Conservation (phyloP, 2,329 filamentous ascomycete species). For the Paracorniculantispora psalliotae region DNA sequence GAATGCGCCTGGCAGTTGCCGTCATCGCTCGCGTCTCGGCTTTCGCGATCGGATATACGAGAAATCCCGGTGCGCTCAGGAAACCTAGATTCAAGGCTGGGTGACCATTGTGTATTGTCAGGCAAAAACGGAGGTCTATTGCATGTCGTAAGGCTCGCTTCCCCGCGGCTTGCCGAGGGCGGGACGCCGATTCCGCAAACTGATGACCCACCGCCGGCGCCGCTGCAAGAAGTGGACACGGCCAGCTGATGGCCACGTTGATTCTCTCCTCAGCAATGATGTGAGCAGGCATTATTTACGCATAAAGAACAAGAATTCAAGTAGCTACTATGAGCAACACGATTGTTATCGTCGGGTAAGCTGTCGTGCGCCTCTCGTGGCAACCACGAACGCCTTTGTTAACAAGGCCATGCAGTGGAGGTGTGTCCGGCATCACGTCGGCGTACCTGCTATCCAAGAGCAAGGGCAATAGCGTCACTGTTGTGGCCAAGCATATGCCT, state of each 20-base stretch:
- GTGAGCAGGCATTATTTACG: background rate
- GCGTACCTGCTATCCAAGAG: conserved; percentile 44
- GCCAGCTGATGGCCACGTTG: background rate
- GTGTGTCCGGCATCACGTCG: conserved; percentile 48
- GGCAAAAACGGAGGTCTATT: no score
- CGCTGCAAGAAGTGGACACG: background rate
- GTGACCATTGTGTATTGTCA: no score
- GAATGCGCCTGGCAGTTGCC: no score
- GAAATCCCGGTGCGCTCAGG: no score
- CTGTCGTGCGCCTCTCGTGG: background rate
- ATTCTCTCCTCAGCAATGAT: background rate
- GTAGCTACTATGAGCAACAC: conserved; percentile 27
- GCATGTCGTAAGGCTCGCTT: no score
- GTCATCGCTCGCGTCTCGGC: no score
- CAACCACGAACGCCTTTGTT: background rate
- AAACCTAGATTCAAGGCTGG: no score
- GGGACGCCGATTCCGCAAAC: conserved; percentile 9
- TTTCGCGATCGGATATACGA: no score
- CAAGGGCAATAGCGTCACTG: conserved; percentile 50
- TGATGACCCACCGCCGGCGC: background rate
- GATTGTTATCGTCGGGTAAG: conserved; percentile 32
- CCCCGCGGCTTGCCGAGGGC: background rate
- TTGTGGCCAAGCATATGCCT: conserved; percentile 85
- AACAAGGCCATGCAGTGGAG: conserved; percentile 30
- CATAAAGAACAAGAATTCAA: no score